Conservation (phyloP, 768 basidiomycete species). For the Kwoniella heveanensis region DNA sequence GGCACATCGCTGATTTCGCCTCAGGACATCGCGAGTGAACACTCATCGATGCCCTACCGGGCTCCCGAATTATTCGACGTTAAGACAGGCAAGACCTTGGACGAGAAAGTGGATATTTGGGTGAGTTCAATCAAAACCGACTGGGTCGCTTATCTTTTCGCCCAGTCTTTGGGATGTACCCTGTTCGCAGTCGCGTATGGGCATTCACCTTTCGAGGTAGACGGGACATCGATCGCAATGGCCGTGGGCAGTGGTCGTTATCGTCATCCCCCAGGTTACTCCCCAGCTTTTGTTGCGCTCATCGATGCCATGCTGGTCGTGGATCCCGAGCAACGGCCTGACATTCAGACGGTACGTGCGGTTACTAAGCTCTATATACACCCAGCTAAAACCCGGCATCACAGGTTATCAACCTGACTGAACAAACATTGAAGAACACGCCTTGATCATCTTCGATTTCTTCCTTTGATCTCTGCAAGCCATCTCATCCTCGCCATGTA, state of each 20-base stretch:
- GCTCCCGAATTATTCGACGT: conserved; percentile 98
- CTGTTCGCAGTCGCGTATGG: conserved; percentile 92
- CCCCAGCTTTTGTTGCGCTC: conserved; percentile 59
- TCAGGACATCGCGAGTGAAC: conserved; percentile 92
- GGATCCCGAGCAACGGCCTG: conserved; percentile 78
- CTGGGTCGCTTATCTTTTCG: background rate
- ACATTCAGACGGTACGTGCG: conserved; percentile 65
- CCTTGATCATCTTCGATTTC: conserved; percentile 8
- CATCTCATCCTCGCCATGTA: conserved; percentile 16
- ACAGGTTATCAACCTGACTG: conserved; percentile 61
- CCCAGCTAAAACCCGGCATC: too few species aligned
- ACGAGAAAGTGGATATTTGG: conserved; percentile 98
- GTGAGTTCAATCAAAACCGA: conserved; percentile 60
- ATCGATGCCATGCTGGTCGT: conserved; percentile 83
- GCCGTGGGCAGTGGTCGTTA: conserved; percentile 92
- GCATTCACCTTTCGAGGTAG: conserved; percentile 95
- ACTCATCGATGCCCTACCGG: conserved; percentile 97
- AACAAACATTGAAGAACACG: conserved; percentile 21
- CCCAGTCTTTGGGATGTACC: conserved; percentile 92
- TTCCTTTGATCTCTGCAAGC: conserved; percentile 12
- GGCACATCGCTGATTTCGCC: background rate
- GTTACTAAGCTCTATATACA: too few species aligned
- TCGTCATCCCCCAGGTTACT: conserved; percentile 73
- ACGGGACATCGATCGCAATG: conserved; percentile 97
- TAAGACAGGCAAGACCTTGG: conserved; percentile 79